A percentile compares a stretch with the other conserved stretches of the same genome.
phyloP scores from a whole-genome alignment of 495 filamentous ascomycete species.

The Penicillium turbatum region DNA sequence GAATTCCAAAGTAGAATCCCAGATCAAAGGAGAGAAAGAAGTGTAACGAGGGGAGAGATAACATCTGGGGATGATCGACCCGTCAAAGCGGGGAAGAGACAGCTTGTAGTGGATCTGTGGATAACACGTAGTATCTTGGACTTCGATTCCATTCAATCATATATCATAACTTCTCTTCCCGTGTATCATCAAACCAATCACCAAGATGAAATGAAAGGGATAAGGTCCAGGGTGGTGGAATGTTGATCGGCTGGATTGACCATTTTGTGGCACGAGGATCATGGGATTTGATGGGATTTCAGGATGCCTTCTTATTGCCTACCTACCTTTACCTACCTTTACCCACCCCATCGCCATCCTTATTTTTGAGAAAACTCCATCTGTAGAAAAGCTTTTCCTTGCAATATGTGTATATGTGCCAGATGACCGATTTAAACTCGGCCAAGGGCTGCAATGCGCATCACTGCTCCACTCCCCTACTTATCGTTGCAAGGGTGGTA shows the following conservation, averaged over 20 bases:
- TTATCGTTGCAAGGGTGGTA: constrained; percentile 8
- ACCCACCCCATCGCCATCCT: too few species aligned
- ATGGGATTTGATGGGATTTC: background rate
- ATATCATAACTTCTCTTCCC: background rate
- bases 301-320: background rate
- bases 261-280: background rate
- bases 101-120: constrained; percentile 6
- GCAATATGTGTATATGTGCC: background rate
- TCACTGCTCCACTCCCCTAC: constrained; percentile 6
- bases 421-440: constrained; percentile 1
- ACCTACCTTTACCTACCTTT: too few species aligned
- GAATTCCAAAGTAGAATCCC: background rate
- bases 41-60: background rate
- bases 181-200: constrained; percentile 11
- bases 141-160: background rate
- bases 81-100: constrained; percentile 20
- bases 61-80: constrained; percentile 17
- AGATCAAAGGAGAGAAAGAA: background rate
- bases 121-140: background rate
- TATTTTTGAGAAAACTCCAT: background rate
- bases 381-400: background rate
- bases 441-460: constrained; percentile 4
- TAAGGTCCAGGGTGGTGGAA: constrained; percentile 15
- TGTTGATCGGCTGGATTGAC: constrained; percentile 25
- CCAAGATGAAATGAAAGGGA: constrained; percentile 14